Evolutionary conservation across 352 stramenopile species (phyloP).

Genomic region (Phytophthora ohioensis): DNA sequence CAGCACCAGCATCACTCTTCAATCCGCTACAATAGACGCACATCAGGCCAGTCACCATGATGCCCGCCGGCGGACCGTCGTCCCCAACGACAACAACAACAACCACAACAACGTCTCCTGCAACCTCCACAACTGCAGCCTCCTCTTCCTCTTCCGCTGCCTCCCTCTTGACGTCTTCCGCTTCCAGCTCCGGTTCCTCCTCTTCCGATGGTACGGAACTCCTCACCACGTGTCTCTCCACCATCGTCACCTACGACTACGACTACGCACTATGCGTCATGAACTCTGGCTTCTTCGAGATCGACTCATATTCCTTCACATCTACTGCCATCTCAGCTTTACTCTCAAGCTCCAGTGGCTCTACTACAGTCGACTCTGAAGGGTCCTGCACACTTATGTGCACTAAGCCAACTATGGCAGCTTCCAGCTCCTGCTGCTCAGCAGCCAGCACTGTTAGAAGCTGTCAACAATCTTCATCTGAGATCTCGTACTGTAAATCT

Average conservation of each 20-base stretch:
- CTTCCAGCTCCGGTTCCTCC: constrained; percentile 23
- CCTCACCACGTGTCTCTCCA: constrained; percentile 48
- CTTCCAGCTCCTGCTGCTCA: constrained; percentile 50
- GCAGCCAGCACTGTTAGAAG: constrained; percentile 27
- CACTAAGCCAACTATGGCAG: constrained; percentile 35
- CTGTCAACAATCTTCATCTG: constrained; percentile 41
- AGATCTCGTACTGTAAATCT: constrained; percentile 45
- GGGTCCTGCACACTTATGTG: constrained; percentile 48
- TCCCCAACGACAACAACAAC: constrained; percentile 5
- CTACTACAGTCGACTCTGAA: constrained; percentile 9
- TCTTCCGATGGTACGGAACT: constrained; percentile 31
- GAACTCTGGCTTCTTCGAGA: constrained; percentile 71
- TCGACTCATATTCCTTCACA: constrained; percentile 26
- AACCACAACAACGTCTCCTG: not conserved
- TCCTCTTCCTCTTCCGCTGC: constrained; percentile 2
- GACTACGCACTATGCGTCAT: constrained; percentile 68
- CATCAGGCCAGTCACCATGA: constrained; percentile 9
- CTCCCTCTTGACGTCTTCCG: constrained; percentile 28
- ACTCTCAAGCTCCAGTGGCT: constrained; percentile 21
- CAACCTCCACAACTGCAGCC: not conserved
- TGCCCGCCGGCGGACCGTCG: constrained; percentile 13
- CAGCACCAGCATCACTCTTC: constrained; percentile 18
- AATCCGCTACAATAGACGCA: constrained; percentile 4
- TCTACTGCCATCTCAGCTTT: constrained; percentile 16
- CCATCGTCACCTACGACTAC: constrained; percentile 49